Evolutionary conservation across 164 flowering plant genomes (phyloP).

Genomic region (Aristolochia fimbriata): DNA sequence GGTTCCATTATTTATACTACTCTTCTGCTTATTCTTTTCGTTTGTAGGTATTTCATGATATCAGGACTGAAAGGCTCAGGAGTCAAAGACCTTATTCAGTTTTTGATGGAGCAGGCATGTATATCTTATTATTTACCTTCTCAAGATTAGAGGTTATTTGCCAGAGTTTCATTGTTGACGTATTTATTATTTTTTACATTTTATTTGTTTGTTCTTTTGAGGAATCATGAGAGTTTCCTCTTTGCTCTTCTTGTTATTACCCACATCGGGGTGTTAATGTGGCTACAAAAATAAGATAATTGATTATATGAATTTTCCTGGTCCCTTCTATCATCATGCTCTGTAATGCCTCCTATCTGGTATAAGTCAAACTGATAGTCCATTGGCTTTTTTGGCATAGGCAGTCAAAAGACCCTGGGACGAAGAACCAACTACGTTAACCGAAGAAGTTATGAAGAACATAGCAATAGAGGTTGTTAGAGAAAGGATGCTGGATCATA

Average conservation of each 20-base stretch:
- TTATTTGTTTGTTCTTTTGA: too few relatives aligned
- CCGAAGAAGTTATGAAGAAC: constrained; percentile 80
- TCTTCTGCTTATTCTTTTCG: neutral
- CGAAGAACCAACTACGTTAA: constrained; percentile 71
- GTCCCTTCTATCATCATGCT: too few relatives aligned
- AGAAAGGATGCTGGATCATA: constrained; percentile 71
- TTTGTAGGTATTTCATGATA: constrained; percentile 69
- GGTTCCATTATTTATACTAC: neutral
- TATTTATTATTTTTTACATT: too few relatives aligned
- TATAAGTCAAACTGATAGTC: neutral
- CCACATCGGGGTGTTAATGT: too few relatives aligned
- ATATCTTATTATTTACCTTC: neutral
- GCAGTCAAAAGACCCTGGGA: constrained; percentile 96
- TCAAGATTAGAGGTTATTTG: neutral
- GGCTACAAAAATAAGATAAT: too few relatives aligned
- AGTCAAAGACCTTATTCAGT: constrained; percentile 69
- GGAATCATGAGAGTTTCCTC: too few relatives aligned
- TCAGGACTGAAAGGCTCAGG: constrained; percentile 96
- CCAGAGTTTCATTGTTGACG: neutral
- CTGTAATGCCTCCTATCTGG: too few relatives aligned
- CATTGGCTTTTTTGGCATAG: constrained; percentile 25
- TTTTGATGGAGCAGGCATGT: constrained; percentile 80
- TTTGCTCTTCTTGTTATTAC: too few relatives aligned
- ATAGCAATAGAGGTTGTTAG: constrained; percentile 88
- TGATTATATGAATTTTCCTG: too few relatives aligned